Conservation (phyloP, 495 filamentous ascomycete genomes). For the Penicillium riverlandense region DNA sequence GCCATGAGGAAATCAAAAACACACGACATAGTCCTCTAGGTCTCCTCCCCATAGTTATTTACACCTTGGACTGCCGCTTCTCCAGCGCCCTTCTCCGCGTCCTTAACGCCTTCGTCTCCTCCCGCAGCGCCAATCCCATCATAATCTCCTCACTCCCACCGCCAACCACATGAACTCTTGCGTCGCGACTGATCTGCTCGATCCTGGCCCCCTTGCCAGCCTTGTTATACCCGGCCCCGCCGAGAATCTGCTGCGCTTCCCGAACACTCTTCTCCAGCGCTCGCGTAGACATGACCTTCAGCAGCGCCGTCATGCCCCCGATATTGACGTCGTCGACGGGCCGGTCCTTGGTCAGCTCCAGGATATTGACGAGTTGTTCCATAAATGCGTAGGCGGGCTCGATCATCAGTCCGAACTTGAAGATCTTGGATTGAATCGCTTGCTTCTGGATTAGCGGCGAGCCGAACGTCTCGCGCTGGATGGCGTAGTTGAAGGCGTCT, state of each 20-base stretch:
- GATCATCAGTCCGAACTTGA: constrained; percentile 42
- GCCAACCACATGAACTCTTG: constrained; percentile 50
- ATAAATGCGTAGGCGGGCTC: constrained; percentile 43
- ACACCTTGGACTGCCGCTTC: constrained; percentile 25
- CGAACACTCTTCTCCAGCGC: constrained; percentile 49
- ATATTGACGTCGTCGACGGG: constrained; percentile 32
- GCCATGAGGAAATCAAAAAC: too few relatives aligned
- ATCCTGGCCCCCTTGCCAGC: constrained; percentile 43
- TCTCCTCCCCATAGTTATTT: too few relatives aligned
- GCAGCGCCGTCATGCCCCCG: constrained; percentile 38
- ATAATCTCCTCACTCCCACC: constrained; percentile 55
- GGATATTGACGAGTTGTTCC: constrained; percentile 41
- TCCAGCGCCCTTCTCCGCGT: constrained; percentile 26
- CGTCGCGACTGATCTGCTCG: constrained; percentile 52
- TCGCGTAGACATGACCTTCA: constrained; percentile 49
- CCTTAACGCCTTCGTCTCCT: constrained; percentile 32
- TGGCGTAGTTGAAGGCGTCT: constrained; percentile 42
- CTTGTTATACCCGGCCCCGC: constrained; percentile 49
- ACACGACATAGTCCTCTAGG: too few relatives aligned
- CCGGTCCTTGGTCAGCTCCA: constrained; percentile 30
- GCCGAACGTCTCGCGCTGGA: constrained; percentile 43
- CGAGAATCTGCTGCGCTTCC: constrained; percentile 56
- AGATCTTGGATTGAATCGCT: constrained; percentile 41
- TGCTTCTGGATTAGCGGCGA: constrained; percentile 38
- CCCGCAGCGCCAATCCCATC: constrained; percentile 41